Base-by-base conservation (phyloP, 345 rosid species). In the Durio zibethinus region DNA sequence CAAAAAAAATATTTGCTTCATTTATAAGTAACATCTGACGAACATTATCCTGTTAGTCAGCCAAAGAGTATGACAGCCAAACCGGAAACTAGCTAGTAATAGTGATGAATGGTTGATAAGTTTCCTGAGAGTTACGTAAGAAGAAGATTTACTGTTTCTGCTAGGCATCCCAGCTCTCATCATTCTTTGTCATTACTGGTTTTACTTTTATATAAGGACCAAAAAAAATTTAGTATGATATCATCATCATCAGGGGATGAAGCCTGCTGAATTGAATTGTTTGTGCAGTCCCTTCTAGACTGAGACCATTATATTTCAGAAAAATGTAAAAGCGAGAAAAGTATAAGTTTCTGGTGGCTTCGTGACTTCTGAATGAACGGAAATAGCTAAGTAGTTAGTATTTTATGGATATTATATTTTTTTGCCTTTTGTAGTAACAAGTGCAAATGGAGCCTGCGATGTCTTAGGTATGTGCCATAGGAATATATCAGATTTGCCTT, bases 261-360 rank as follows among this genome's bases (percentile, higher is more conserved):
- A 47, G 59, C 59, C 25, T 3, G 59, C 42, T 29, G 14, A 71
- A 72, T 27, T 53, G 62, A 52, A 33, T 72, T 72, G 47, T 35
- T 52, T 72, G 62, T 33, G 31, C 20, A 52, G 25, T 71, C 29
- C 29, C 45, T 71, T 10, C 45, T 33, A 72, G 61, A 72, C 16
- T 6, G 31, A 4, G 45, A 10, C 62, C 29, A 18, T 48, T 71
- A 50, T 50, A 16, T 70, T 27, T 70, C 42, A 8, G 4, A 52
- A 23, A 48, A 50, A 50, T 31, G 10, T 20, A 18, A 71, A 69
- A 31, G 42, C 60, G 4, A 50, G 43, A n/a, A 18, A 33, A 71
- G 29, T 54, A 38, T 73, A 57, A 56, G 63, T 54, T 38, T 73
- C 65, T 73, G 35, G 40, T 38, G 50, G 76, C 16, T 25, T 57